Conservation (phyloP, 768 basidiomycete genomes). For the Leccinellum albellum region DNA sequence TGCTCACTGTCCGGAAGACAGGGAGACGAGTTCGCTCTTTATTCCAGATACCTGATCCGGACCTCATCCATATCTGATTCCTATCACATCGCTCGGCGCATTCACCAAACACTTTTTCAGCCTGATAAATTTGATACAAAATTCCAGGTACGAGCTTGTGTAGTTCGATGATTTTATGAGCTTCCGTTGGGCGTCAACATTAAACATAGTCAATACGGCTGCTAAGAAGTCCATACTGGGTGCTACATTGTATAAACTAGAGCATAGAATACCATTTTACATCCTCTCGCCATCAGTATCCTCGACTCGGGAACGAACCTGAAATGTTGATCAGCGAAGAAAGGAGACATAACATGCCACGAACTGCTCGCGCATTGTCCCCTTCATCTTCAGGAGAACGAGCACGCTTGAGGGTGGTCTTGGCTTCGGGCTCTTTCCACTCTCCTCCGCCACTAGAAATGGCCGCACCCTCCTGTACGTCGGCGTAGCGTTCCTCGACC, state of each 20-base stretch:
- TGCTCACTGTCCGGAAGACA: conserved; percentile 28
- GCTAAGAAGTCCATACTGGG: conserved; percentile 14
- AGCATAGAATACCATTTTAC: conserved; percentile 37
- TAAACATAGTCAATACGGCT: conserved; percentile 13
- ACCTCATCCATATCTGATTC: conserved; percentile 61
- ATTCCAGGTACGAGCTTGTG: conserved; percentile 44
- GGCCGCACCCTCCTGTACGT: conserved; percentile 74
- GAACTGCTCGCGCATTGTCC: conserved; percentile 52
- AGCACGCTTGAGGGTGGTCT: conserved; percentile 55
- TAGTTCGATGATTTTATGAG: conserved; percentile 42
- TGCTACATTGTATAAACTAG: conserved; percentile 20
- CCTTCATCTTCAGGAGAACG: conserved; percentile 79
- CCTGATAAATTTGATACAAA: conserved; percentile 34
- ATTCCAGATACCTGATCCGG: conserved; percentile 54
- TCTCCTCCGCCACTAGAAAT: conserved; percentile 83
- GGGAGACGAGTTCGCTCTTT: conserved; percentile 38
- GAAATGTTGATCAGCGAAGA: conserved; percentile 6
- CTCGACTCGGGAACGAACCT: conserved; percentile 62
- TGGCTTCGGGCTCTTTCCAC: conserved; percentile 68
- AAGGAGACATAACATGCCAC: conserved; percentile 22
- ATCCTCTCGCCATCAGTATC: conserved; percentile 67
- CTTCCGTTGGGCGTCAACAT: conserved; percentile 3
- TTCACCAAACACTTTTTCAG: conserved; percentile 55
- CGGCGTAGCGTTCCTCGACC: conserved; percentile 83
- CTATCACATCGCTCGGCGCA: conserved; percentile 56